A percentile compares a stretch with the other conserved stretches of the same genome.
Conservation (phyloP, 768 basidiomycete species). For the Termitomyces sp. region DNA sequence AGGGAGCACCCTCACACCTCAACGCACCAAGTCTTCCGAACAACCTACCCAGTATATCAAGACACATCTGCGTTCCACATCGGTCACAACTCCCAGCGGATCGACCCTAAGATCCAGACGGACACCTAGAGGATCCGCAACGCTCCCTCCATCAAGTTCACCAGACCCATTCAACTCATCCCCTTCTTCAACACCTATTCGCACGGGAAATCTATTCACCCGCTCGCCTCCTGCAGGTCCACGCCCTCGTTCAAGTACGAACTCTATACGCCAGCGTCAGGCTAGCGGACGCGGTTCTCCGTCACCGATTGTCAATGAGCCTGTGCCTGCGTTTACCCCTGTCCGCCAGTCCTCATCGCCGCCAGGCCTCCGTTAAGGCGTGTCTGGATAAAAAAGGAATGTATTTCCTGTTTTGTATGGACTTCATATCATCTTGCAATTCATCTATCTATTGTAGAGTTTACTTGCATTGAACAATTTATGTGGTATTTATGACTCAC, state of each 20-base stretch:
- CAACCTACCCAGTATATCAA: not conserved
- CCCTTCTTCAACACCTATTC: constrained; percentile 2
- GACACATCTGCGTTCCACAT: not conserved
- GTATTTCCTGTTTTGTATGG: not conserved
- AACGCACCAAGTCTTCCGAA: not conserved
- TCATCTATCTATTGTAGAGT: not conserved
- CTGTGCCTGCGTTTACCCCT: constrained; percentile 3
- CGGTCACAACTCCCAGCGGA: not conserved
- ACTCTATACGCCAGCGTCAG: not conserved
- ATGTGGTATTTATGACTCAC: not conserved
- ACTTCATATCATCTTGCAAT: not conserved
- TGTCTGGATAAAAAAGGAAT: not conserved
- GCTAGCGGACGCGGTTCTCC: constrained; percentile 3
- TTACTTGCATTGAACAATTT: not conserved
- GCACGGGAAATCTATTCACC: constrained; percentile 2
- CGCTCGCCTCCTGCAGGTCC: constrained; percentile 14
- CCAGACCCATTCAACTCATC: constrained; percentile 5
- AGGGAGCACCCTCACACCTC: not conserved
- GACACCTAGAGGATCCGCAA: constrained; percentile 1
- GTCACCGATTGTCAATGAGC: constrained; percentile 6
- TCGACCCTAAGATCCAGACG: not conserved
- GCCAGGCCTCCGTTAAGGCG: not conserved
- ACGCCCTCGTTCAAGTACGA: constrained; percentile 12
- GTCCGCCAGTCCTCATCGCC: not conserved
- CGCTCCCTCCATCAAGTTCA: constrained; percentile 3